phyloP scores from a whole-genome alignment of 768 basidiomycete species.

The Thelephora ganbajun region DNA sequence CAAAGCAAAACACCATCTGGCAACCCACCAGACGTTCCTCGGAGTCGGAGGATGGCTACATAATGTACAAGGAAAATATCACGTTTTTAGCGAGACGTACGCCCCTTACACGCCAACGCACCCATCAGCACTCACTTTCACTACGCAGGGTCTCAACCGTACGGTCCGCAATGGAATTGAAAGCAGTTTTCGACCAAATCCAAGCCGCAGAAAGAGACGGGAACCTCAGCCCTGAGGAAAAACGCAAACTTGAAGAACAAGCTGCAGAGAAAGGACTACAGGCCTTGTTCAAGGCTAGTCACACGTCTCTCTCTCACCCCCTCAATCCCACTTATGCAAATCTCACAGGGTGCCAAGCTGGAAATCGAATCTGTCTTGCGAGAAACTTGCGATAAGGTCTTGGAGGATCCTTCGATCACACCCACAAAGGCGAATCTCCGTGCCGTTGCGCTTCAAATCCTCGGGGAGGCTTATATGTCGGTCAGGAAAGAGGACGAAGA shows the following conservation, averaged over 20 bases:
- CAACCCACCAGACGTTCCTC: conserved; percentile 51
- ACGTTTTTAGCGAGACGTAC: conserved; percentile 87
- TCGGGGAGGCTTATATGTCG: conserved; percentile 65
- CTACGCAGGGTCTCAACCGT: conserved; percentile 61
- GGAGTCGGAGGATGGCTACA: conserved; percentile 91
- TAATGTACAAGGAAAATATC: conserved; percentile 84
- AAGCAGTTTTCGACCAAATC: conserved; percentile 83
- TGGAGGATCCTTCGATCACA: conserved; percentile 40
- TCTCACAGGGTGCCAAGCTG: conserved; percentile 67
- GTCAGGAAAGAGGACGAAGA: conserved; percentile 41
- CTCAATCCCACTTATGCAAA: background rate
- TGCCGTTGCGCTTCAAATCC: conserved; percentile 70
- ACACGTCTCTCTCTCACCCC: background rate
- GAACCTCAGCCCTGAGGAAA: conserved; percentile 64
- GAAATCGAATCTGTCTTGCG: conserved; percentile 83
- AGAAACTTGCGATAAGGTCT: conserved; percentile 75
- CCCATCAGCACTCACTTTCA: background rate
- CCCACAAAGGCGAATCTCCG: conserved; percentile 51
- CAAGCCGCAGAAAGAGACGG: conserved; percentile 83
- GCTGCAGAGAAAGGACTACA: conserved; percentile 89
- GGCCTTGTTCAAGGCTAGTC: conserved; percentile 71
- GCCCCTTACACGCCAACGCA: conserved; percentile 17
- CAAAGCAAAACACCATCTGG: conserved; percentile 75
- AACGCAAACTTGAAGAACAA: conserved; percentile 74
- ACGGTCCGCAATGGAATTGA: conserved; percentile 78